These are phyloP conservation scores for Cadophora malorum DNA, from an alignment of 2,329 filamentous ascomycete species.

Conservation along the genomic window DNA sequence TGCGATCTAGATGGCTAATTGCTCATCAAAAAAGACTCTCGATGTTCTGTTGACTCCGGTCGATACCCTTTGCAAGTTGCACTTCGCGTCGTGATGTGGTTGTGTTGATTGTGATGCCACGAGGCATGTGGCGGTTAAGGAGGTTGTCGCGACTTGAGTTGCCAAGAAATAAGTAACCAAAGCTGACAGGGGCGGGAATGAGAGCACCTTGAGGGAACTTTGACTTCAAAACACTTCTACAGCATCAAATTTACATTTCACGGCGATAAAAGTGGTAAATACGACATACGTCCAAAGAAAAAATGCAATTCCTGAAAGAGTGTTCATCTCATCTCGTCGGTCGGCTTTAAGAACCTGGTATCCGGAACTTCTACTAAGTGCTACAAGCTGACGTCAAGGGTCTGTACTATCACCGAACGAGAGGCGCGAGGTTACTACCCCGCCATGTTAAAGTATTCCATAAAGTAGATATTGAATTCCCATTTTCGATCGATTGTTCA, in stretches of 20 bases:
- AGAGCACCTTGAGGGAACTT: background rate
- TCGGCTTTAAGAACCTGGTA: background rate
- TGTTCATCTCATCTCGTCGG: background rate
- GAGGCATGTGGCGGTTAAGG: background rate
- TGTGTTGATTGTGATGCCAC: conserved; percentile 4
- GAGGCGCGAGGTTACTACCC: background rate
- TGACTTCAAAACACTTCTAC: background rate
- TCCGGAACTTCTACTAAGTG: background rate
- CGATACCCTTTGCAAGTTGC: background rate
- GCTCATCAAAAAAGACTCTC: background rate
- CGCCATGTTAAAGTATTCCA: background rate
- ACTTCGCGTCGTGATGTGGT: background rate
- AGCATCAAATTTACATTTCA: background rate
- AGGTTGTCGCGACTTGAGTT: background rate
- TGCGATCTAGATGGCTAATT: background rate
- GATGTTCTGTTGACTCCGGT: background rate
- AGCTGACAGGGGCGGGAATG: background rate
- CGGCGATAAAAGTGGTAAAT: background rate
- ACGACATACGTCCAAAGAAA: background rate
- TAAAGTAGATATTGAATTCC: background rate
- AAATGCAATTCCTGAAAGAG: background rate
- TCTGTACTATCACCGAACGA: background rate
- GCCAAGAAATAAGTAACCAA: background rate
- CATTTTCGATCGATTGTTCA: background rate
- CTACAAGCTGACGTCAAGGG: conserved; percentile 19